Conservation (phyloP, 1,284 basidiomycete species). For the Malassezia obtusa region DNA sequence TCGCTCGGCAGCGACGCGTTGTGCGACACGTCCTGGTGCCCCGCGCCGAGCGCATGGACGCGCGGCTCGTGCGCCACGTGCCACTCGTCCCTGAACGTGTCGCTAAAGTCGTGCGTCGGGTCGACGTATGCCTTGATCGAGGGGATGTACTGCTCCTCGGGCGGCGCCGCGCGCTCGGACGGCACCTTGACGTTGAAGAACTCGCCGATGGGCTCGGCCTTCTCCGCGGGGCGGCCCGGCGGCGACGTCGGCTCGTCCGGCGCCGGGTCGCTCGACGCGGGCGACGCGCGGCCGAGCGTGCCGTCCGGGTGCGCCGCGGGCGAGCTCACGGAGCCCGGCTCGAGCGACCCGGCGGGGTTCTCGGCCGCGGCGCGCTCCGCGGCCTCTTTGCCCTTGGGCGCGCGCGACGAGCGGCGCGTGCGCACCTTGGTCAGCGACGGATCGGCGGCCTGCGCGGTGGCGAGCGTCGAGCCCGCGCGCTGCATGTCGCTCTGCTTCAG, state of each 20-base stretch:
- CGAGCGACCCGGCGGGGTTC: slow-evolving; percentile 22
- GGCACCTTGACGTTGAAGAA: slow-evolving; percentile 36
- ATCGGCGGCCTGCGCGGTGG: slow-evolving; percentile 7
- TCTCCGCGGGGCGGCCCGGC: slow-evolving; percentile 30
- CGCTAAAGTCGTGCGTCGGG: slow-evolving; percentile 4
- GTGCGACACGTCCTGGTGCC: not conserved
- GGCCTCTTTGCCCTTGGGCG: slow-evolving; percentile 21
- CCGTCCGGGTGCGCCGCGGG: slow-evolving; percentile 20
- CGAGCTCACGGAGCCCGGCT: slow-evolving; percentile 28
- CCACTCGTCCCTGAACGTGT: slow-evolving; percentile 6
- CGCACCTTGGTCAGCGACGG: slow-evolving; percentile 8
- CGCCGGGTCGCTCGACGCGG: slow-evolving; percentile 9
- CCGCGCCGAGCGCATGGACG: slow-evolving; percentile 4
- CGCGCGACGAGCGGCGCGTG: not conserved
- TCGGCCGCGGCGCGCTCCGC: slow-evolving; percentile 19
- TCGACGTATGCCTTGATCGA: slow-evolving; percentile 3
- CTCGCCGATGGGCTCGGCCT: slow-evolving; percentile 23
- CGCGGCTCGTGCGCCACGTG: slow-evolving; percentile 9
- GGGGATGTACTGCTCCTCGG: slow-evolving; percentile 21
- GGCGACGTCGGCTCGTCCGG: slow-evolving; percentile 20
- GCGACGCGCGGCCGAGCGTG: slow-evolving; percentile 19
- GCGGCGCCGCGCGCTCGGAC: slow-evolving; percentile 17
- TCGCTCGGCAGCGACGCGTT: not conserved
- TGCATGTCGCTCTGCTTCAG: slow-evolving; percentile 30
- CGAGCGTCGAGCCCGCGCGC: slow-evolving; percentile 33